Conservation (phyloP, 169 alveolate species). For the Plasmodium relictum region DNA sequence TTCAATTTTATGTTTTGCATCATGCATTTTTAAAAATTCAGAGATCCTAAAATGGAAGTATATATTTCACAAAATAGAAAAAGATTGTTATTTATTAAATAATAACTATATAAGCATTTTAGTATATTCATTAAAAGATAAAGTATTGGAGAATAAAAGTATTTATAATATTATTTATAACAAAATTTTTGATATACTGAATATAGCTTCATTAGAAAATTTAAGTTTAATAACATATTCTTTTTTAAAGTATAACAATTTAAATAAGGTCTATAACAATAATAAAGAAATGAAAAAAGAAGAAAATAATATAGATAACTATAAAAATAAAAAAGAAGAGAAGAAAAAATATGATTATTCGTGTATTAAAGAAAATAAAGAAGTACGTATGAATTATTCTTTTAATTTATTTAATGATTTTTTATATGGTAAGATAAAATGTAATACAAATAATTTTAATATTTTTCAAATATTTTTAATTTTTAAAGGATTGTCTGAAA, state of each 20-base stretch:
- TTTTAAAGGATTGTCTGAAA: constrained; percentile 52
- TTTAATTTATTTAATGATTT: constrained; percentile 60
- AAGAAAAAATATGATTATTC: neutral
- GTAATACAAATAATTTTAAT: constrained; percentile 34
- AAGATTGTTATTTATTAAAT: constrained; percentile 37
- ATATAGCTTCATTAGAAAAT: constrained; percentile 28
- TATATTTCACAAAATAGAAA: constrained; percentile 45
- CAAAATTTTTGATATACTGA: constrained; percentile 28
- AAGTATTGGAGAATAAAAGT: constrained; percentile 10
- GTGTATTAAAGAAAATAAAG: neutral
- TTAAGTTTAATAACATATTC: constrained; percentile 39
- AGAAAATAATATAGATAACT: neutral
- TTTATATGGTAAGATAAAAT: constrained; percentile 68
- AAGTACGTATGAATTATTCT: constrained; percentile 12
- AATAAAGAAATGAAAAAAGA: neutral
- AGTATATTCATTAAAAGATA: constrained; percentile 40
- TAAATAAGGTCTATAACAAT: neutral
- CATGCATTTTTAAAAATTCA: constrained; percentile 19
- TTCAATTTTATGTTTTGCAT: constrained; percentile 38
- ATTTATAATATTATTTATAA: constrained; percentile 59
- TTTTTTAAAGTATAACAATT: constrained; percentile 26
- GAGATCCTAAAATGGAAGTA: constrained; percentile 24
- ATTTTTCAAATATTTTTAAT: constrained; percentile 38
- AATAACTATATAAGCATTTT: constrained; percentile 42
- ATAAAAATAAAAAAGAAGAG: constrained; percentile 1